Evolutionary conservation across 2,329 filamentous ascomycete genomes (phyloP), one percentile per base, ranked within the genome.

Genomic region (Stemphylium beticola): DNA sequence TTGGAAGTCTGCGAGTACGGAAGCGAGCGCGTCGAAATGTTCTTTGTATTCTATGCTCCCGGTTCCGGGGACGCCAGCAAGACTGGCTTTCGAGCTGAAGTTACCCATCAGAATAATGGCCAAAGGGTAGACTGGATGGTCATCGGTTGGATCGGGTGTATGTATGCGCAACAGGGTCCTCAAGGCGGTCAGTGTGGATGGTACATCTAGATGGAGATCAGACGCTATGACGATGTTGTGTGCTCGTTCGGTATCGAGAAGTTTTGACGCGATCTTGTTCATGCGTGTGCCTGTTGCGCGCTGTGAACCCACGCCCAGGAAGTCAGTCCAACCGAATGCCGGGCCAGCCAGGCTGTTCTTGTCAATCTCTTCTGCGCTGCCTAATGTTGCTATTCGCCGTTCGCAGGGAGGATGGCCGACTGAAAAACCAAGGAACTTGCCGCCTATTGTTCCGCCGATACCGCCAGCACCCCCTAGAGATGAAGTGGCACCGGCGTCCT

Each of bases 11-110:
- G 90, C 83, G 5, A 99, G 82, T 1, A 91, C 83, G 2, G 88
- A 87, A 3, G 95, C 93, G 11, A 99, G 83, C 8, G 87, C 86
- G 76, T 99, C 92, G 74, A 98, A 97, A 72, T 90, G 89, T 76
- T 98, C 95, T 78, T 98, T 98, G 79, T 96, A 98, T 77, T 96
- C 92, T 64, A 98, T 93, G 74, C 91, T 93, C 33, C 91, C 91
- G 18, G 89, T 87, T 38, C 84, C 88, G 33, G 86, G 88, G 0
- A 74, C 86, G 48, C 90, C 88, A 24, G 82, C 81, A 69, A 88
- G 81, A 47, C 80, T 79, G 18, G 85, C 81, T 62, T 81, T 79
- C 40, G 80, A 82, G 49, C 82, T 81, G 68, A 99, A 98, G 74
- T 95, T 96, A 33, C 95, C 95, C 41, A 91, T 86, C 6, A 99